Evolutionary conservation across 1,284 basidiomycete species (phyloP).

Genomic region (Puccinia horiana): DNA sequence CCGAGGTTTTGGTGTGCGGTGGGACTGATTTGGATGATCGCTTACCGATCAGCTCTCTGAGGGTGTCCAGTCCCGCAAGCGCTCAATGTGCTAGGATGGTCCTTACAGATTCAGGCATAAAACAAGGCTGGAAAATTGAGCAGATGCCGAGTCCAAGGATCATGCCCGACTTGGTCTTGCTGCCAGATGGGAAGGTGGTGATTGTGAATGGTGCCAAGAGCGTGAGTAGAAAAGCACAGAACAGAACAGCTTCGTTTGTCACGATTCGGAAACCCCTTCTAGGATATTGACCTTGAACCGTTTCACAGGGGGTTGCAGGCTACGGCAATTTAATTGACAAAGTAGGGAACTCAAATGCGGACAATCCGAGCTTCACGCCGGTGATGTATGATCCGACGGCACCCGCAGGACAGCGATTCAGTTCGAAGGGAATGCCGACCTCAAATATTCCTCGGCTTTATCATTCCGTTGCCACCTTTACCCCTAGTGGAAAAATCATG

Average conservation of each 20-base stretch:
- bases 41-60: constrained; percentile 66
- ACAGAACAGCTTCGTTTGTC: too few species aligned
- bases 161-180: constrained; percentile 75
- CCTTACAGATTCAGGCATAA: constrained; percentile 68
- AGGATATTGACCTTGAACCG: not conserved
- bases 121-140: constrained; percentile 72
- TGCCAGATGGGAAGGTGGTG: constrained; percentile 74
- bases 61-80: constrained; percentile 71
- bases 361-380: constrained; percentile 73
- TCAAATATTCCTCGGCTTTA: constrained; percentile 77
- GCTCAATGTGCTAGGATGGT: constrained; percentile 72
- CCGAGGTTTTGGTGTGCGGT: constrained; percentile 75
- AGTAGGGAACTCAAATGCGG: constrained; percentile 75
- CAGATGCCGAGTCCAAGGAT: constrained; percentile 71
- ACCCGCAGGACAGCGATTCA: constrained; percentile 68
- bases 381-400: constrained; percentile 72
- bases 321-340: constrained; percentile 75
- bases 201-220: constrained; percentile 74
- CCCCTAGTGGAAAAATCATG: constrained; percentile 59
- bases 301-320: constrained; percentile 64
- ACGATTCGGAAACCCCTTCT: not conserved
- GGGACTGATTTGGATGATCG: constrained; percentile 71
- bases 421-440: constrained; percentile 66
- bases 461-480: constrained; percentile 63
- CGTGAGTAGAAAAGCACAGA: constrained; percentile 62